These are phyloP conservation scores for Diaporthe velutina DNA, from an alignment of 2,329 filamentous ascomycete genomes.

Conservation along the genomic window DNA sequence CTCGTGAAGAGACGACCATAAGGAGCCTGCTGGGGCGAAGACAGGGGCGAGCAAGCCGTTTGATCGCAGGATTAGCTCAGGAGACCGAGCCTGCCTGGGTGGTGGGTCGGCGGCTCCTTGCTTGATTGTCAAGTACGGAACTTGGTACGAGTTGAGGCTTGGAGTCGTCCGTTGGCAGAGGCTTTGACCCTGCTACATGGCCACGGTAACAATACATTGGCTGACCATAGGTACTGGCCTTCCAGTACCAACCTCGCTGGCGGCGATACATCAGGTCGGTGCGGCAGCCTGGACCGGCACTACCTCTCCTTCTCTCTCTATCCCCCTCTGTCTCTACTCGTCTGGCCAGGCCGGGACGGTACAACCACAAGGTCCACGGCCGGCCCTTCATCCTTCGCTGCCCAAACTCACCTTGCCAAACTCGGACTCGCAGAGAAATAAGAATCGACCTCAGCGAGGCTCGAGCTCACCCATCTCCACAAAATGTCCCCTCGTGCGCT, in stretches of 20 bases:
- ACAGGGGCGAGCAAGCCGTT: constrained; percentile 19
- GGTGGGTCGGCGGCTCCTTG: constrained; percentile 36
- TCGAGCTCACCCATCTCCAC: constrained; percentile 51
- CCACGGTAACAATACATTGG: constrained; percentile 27
- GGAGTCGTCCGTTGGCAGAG: constrained; percentile 27
- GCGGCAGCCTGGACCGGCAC: constrained; percentile 30
- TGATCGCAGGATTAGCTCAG: constrained; percentile 25
- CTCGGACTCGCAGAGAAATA: constrained; percentile 41
- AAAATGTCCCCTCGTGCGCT: constrained; percentile 48
- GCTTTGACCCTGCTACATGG: constrained; percentile 34
- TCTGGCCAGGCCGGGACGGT: constrained; percentile 35
- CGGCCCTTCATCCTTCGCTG: constrained; percentile 35
- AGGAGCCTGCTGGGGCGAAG: background rate
- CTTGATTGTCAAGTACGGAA: constrained; percentile 40
- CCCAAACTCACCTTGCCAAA: constrained; percentile 38
- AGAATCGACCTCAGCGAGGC: constrained; percentile 44
- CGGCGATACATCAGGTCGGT: constrained; percentile 27
- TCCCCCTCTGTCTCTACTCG: constrained; percentile 11
- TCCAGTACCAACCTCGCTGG: constrained; percentile 33
- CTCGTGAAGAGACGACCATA: background rate
- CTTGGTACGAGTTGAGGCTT: constrained; percentile 28
- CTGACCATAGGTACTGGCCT: constrained; percentile 34
- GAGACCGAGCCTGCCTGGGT: constrained; percentile 21
- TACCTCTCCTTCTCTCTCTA: background rate
- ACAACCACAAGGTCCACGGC: constrained; percentile 37